Percentiles rank a stretch among this genome's conserved stretches.
Conservation (phyloP, 768 basidiomycete species). For the Suillus ampliporus region DNA sequence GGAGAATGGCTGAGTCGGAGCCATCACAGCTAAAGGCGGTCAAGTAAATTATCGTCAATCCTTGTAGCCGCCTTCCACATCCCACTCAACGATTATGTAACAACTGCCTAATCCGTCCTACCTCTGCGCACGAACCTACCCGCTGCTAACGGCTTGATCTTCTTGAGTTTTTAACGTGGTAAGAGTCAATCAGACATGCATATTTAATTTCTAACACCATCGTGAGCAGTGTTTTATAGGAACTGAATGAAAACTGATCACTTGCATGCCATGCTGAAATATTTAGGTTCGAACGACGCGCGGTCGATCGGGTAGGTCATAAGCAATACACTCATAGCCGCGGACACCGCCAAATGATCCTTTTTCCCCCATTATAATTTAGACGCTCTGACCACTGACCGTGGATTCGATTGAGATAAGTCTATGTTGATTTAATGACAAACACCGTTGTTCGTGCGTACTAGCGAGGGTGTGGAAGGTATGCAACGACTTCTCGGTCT, state of each 20-base stretch:
- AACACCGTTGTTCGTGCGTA: not conserved
- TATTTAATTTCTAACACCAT: not conserved
- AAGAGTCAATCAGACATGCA: not conserved
- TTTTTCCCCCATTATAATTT: not conserved
- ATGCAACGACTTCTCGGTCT: not conserved
- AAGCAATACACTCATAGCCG: too few species aligned
- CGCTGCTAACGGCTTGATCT: not conserved
- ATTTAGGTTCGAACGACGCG: not conserved
- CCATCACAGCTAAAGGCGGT: conserved; percentile 31
- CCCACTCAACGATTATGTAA: conserved; percentile 10
- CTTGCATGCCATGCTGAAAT: not conserved
- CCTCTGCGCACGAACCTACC: conserved; percentile 6
- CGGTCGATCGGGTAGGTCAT: not conserved
- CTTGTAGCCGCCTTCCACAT: conserved; percentile 2
- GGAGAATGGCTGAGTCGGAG: conserved; percentile 38
- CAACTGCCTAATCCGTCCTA: not conserved
- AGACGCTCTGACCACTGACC: not conserved
- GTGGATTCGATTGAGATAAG: not conserved
- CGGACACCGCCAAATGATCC: too few species aligned
- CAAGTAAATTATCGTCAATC: conserved; percentile 10
- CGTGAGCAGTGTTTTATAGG: not conserved
- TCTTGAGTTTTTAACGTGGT: not conserved
- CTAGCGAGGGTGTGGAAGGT: not conserved
- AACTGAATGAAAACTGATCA: not conserved
- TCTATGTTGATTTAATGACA: not conserved